A percentile compares a stretch with the other conserved stretches of the same genome.
Evolutionary conservation across 805 yeast genomes (phyloP).

Genomic region (Candida namnaoensis): DNA sequence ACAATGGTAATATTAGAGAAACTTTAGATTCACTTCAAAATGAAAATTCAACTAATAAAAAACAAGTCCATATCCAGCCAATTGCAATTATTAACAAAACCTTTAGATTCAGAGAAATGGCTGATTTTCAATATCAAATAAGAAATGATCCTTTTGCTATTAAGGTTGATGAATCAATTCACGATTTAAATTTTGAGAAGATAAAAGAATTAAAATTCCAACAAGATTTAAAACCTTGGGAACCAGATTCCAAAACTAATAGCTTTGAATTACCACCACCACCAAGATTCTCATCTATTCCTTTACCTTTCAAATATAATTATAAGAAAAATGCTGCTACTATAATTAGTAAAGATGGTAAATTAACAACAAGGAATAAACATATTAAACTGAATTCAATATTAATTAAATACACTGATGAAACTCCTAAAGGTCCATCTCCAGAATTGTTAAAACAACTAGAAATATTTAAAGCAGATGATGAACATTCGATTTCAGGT

Average conservation of each 20-base stretch:
- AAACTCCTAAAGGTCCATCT: constrained; percentile 42
- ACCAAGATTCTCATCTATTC: constrained; percentile 68
- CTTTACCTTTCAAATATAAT: constrained; percentile 69
- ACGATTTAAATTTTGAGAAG: constrained; percentile 29
- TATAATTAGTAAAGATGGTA: constrained; percentile 33
- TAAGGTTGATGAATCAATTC: constrained; percentile 30
- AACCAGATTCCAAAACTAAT: constrained; percentile 11
- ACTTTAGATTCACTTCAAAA: constrained; percentile 24
- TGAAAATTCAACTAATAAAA: constrained; percentile 15
- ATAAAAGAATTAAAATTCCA: constrained; percentile 29
- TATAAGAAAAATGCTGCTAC: constrained; percentile 66
- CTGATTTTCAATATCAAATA: constrained; percentile 76
- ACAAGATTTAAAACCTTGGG: constrained; percentile 28
- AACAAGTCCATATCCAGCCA: constrained; percentile 41
- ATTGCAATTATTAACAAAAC: constrained; percentile 60
- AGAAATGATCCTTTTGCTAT: constrained; percentile 43
- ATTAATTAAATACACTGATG: constrained; percentile 39
- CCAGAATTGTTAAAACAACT: constrained; percentile 38
- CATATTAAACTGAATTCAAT: constrained; percentile 45
- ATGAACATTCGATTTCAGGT: constrained; percentile 14
- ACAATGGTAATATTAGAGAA: constrained; percentile 33
- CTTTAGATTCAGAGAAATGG: constrained; percentile 73
- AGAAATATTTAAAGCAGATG: constrained; percentile 22
- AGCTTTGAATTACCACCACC: constrained; percentile 71
- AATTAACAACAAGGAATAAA: constrained; percentile 34